Evolutionary conservation across 1,139 yeast species (phyloP).

Genomic region (Protomyces inundatus): DNA sequence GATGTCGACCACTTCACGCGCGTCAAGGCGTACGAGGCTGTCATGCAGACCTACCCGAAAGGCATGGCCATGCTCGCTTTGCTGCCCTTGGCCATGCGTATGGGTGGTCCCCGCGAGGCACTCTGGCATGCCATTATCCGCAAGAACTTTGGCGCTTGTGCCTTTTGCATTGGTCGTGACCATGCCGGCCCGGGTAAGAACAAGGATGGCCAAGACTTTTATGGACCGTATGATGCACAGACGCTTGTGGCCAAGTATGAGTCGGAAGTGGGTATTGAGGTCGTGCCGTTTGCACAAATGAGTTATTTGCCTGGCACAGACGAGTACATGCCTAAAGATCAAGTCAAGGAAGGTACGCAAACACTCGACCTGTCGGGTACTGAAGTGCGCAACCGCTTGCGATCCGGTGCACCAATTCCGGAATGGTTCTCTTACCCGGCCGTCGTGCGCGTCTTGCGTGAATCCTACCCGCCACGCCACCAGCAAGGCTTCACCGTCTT

Average conservation of each 20-base stretch:
- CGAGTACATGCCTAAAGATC: conserved; percentile 91
- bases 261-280: conserved; percentile 76
- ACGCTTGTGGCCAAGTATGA: conserved; percentile 70
- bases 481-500: conserved; percentile 78
- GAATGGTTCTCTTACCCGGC: conserved; percentile 98
- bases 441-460: conserved; percentile 84
- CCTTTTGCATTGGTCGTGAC: conserved; percentile 95
- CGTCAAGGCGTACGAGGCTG: conserved; percentile 89
- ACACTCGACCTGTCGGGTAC: conserved; percentile 94
- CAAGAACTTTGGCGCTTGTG: conserved; percentile 94
- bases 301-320: conserved; percentile 94
- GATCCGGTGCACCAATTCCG: conserved; percentile 83
- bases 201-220: conserved; percentile 88
- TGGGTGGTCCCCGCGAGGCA: conserved; percentile 99
- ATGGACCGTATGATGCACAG: conserved; percentile 97
- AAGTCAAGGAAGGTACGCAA: conserved; percentile 71
- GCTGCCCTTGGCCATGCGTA: conserved; percentile 94
- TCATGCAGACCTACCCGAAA: conserved; percentile 84
- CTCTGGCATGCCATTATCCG: conserved; percentile 97
- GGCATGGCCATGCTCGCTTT: conserved; percentile 87
- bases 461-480: conserved; percentile 87
- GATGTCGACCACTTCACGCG: conserved; percentile 97
- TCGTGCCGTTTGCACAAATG: conserved; percentile 95
- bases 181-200: conserved; percentile 97
- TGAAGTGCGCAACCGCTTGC: conserved; percentile 80